phyloP scores from a whole-genome alignment of 305 asterid species.

The Fraxinus albicans region DNA sequence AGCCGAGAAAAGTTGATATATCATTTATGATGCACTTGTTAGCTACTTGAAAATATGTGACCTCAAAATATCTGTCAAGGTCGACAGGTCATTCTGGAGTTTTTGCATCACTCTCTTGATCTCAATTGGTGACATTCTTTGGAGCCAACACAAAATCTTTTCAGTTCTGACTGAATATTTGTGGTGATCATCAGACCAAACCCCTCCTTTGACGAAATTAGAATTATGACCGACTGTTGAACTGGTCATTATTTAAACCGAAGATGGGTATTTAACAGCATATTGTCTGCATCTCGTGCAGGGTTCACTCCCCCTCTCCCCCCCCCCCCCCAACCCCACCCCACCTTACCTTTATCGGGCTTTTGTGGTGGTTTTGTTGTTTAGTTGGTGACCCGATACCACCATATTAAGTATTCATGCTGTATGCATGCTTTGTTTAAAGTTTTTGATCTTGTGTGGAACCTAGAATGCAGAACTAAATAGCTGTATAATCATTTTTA shows the following conservation, averaged over 20 bases:
- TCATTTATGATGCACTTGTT: not conserved
- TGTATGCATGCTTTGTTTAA: not conserved
- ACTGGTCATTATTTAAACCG: not conserved
- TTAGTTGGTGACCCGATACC: not conserved
- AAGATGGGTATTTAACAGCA: not conserved
- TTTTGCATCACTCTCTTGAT: not conserved
- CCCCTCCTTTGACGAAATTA: not conserved
- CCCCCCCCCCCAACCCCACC: too few species aligned
- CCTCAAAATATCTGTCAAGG: not conserved
- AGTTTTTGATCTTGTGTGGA: not conserved
- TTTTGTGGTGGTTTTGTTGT: not conserved
- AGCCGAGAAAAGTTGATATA: constrained; percentile 1
- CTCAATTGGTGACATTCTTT: not conserved
- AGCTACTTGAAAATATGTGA: not conserved
- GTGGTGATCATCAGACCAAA: not conserved
- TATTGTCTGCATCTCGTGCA: not conserved
- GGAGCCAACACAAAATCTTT: not conserved
- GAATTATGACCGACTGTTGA: not conserved
- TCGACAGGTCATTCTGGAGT: not conserved
- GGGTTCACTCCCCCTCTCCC: not conserved
- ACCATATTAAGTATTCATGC: not conserved
- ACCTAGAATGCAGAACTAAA: not conserved
- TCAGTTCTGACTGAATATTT: not conserved
- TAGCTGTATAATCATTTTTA: not conserved
- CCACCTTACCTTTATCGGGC: not conserved